phyloP scores from a whole-genome alignment of 31 red algal genomes.

The Porphyra umbilicalis region DNA sequence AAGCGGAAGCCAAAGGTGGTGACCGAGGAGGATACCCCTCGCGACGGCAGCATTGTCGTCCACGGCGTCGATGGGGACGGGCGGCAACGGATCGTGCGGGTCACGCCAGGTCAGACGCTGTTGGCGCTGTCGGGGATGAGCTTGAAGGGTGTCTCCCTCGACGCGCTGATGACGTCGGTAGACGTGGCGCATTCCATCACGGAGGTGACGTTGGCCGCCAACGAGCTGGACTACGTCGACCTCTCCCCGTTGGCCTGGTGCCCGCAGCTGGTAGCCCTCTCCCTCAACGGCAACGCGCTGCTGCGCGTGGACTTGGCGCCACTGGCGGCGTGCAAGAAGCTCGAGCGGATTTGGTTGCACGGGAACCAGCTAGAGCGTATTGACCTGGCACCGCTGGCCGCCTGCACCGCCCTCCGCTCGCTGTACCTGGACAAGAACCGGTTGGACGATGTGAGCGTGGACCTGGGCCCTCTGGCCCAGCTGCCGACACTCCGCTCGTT shows the following conservation, averaged over 20 bases:
- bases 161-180: constrained; percentile 4
- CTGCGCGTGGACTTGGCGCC: constrained; percentile 60
- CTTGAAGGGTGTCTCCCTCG: constrained; percentile 31
- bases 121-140: constrained; percentile 38
- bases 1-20: not conserved
- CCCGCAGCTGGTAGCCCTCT: constrained; percentile 31
- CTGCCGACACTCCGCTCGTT: constrained; percentile 37
- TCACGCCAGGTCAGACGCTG: not conserved
- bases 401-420: constrained; percentile 69
- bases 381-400: constrained; percentile 63
- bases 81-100: not conserved
- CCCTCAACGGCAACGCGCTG: constrained; percentile 76
- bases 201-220: constrained; percentile 66
- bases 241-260: constrained; percentile 38
- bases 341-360: constrained; percentile 84
- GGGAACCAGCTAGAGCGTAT: constrained; percentile 69
- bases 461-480: constrained; percentile 56
- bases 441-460: constrained; percentile 50
- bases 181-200: constrained; percentile 11
- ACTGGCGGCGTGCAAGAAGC: constrained; percentile 43
- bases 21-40: not conserved
- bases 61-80: not conserved
- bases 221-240: constrained; percentile 38
- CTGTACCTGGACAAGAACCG: constrained; percentile 93
- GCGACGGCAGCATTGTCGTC: not conserved